Conservation (phyloP, 805 yeast species). For the Debaryomyces prosopidis region DNA sequence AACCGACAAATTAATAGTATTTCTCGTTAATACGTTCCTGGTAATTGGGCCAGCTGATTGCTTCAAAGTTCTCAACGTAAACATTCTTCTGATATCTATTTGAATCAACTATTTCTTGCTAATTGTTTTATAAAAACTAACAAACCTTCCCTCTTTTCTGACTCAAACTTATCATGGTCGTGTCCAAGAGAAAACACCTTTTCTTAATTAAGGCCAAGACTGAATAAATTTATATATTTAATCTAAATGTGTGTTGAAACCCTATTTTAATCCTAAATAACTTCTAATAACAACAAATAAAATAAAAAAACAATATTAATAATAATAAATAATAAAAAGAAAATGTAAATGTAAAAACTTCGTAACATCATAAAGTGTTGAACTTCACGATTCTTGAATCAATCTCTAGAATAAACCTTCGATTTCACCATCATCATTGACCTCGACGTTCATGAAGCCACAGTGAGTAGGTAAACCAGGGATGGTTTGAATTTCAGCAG, state of each 20-base stretch:
- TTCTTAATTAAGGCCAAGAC: background rate
- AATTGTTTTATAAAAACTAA: background rate
- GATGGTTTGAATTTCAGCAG: conserved; percentile 83
- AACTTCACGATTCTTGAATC: conserved; percentile 10
- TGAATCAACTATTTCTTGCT: background rate
- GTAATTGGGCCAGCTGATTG: conserved; percentile 6
- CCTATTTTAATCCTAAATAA: conserved; percentile 1
- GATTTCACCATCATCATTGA: conserved; percentile 75
- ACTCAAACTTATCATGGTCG: background rate
- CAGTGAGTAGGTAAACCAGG: conserved; percentile 86
- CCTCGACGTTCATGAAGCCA: conserved; percentile 86
- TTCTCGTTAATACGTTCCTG: conserved; percentile 5
- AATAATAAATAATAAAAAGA: background rate
- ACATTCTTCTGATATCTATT: conserved; percentile 3
- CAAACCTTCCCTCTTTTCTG: background rate
- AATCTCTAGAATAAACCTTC: conserved; percentile 65
- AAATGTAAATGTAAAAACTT: conserved; percentile 1
- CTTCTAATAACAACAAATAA: background rate
- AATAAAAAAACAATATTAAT: background rate
- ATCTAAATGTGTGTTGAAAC: conserved; percentile 1
- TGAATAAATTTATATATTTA: background rate
- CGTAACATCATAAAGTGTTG: conserved; percentile 22
- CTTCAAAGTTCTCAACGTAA: conserved; percentile 8
- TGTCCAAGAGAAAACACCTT: background rate
- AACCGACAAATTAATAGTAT: background rate